These are phyloP conservation scores for Onygenales sp. DNA, from an alignment of 2,329 filamentous ascomycete genomes.

Conservation along the genomic window DNA sequence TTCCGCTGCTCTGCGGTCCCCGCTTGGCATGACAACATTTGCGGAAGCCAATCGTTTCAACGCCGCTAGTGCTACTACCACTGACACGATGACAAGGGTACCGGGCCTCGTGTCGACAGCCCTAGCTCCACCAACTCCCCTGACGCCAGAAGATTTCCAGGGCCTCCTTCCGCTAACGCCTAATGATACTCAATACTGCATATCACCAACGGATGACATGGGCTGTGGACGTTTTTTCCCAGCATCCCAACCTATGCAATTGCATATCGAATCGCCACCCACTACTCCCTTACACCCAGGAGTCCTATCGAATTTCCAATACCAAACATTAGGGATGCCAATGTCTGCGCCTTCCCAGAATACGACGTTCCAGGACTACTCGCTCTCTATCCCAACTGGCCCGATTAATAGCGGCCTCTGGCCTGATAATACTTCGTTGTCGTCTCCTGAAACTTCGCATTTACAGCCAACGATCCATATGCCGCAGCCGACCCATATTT, in stretches of 20 bases:
- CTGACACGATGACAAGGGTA: conserved; percentile 23
- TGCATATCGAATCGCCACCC: conserved; percentile 35
- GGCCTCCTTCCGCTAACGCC: conserved; percentile 31
- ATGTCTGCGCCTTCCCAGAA: conserved; percentile 36
- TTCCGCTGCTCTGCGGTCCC: conserved; percentile 37
- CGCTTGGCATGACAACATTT: conserved; percentile 35
- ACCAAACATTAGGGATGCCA: conserved; percentile 27
- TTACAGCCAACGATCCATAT: conserved; percentile 26
- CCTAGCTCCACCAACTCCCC: conserved; percentile 33
- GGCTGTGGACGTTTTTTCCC: conserved; percentile 24
- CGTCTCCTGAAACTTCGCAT: conserved; percentile 29
- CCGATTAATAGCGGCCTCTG: conserved; percentile 33
- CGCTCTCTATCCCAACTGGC: conserved; percentile 24
- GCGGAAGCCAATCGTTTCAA: conserved; percentile 32
- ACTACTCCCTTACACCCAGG: conserved; percentile 32
- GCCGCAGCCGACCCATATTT: conserved; percentile 25
- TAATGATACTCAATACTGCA: conserved; percentile 28
- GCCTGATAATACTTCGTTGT: conserved; percentile 29
- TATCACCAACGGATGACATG: conserved; percentile 22
- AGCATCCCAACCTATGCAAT: conserved; percentile 30
- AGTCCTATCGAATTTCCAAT: conserved; percentile 28
- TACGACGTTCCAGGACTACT: conserved; percentile 33
- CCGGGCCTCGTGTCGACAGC: conserved; percentile 25
- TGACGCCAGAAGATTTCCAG: conserved; percentile 34
- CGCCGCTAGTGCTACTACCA: conserved; percentile 15